Base-by-base conservation (phyloP, 1,284 basidiomycete genomes). In the Ustilago tritici region DNA sequence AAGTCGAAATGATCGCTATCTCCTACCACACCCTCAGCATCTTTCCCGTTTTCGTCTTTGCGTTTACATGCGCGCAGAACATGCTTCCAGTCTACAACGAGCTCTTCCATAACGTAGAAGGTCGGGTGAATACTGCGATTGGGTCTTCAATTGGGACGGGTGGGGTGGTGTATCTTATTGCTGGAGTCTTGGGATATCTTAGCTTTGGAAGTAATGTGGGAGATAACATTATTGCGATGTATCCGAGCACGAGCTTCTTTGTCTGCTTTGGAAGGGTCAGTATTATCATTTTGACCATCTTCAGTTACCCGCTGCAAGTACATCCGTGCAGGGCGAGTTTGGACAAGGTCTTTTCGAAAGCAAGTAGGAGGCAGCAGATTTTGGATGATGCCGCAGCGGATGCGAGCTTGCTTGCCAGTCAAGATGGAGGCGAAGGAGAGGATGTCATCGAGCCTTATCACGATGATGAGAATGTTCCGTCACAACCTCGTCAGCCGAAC, bases 21-120 rank as follows among this genome's bases (percentile, higher is more conserved):
- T 77, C 94, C 9, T 90, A 89, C 65, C 92, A 96, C 81, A 88
- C 98, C 15, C 72, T 86, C 84, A 74, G 91, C 92, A 28, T 95
- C 91, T 34, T 94, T 94, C 88, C 96, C 0, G 94, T 99, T 10
- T 95, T 98, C 87, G 93, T 98, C 2, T 97, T 98, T 87, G 93
- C 94, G 9, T 86, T 84, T 32, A 85, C 82, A 1, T 84, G 80
- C 67, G 87, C 84, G 1, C 81, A 80, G 65, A 82, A 83, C 81
- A 79, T 76, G 61, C 65, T 56, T 4, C 93, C 95, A 2, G 92
- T 98, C 59, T 97, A 92, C 89, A 98, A 98, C 85, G 97, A 99
- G 87, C 89, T 99, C 36, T 89, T 90, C 75, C 88, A 89, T 61
- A 96, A 95, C 84, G 91, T 91, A 1, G 94, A 98, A 85, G 82